Conservation (phyloP, 2,329 filamentous ascomycete genomes). For the Trichothecium roseum region DNA sequence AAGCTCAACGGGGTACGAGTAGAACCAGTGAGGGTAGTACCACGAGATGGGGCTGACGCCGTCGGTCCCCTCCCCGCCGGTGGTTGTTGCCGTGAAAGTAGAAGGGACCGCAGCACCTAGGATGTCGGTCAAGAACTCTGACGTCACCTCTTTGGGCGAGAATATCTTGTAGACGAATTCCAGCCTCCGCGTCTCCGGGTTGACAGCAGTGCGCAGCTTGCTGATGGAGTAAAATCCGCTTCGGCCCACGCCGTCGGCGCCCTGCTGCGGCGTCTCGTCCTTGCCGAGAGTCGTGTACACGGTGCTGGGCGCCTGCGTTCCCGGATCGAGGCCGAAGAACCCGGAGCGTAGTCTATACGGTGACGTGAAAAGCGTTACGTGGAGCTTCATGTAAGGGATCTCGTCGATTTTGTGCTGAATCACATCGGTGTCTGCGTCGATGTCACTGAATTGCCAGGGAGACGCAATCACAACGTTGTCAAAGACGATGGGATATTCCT, state of each 20-base stretch:
- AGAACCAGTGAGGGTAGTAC: constrained; percentile 68
- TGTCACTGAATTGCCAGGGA: constrained; percentile 71
- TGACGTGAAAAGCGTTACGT: constrained; percentile 84
- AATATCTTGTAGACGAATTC: constrained; percentile 60
- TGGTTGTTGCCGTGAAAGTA: constrained; percentile 20
- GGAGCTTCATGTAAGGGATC: constrained; percentile 76
- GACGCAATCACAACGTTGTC: constrained; percentile 76
- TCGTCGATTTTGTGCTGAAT: constrained; percentile 61
- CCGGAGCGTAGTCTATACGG: constrained; percentile 58
- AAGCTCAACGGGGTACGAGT: constrained; percentile 77
- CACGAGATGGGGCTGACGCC: constrained; percentile 48
- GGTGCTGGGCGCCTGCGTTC: constrained; percentile 53
- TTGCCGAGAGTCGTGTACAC: constrained; percentile 73
- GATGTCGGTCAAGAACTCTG: constrained; percentile 41
- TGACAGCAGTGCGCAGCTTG: constrained; percentile 53
- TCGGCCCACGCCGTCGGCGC: constrained; percentile 53
- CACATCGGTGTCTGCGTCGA: constrained; percentile 53
- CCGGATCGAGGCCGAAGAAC: constrained; percentile 59
- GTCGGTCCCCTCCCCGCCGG: constrained; percentile 16
- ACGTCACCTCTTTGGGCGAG: constrained; percentile 41
- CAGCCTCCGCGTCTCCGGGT: constrained; percentile 41
- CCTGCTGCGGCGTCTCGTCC: constrained; percentile 39
- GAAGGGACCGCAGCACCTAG: constrained; percentile 38
- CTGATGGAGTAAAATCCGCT: constrained; percentile 81
- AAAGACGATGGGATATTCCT: constrained; percentile 44